Evolutionary conservation across 2,329 filamentous ascomycete species (phyloP).

Genomic region (Rhynchosporium secalis): DNA sequence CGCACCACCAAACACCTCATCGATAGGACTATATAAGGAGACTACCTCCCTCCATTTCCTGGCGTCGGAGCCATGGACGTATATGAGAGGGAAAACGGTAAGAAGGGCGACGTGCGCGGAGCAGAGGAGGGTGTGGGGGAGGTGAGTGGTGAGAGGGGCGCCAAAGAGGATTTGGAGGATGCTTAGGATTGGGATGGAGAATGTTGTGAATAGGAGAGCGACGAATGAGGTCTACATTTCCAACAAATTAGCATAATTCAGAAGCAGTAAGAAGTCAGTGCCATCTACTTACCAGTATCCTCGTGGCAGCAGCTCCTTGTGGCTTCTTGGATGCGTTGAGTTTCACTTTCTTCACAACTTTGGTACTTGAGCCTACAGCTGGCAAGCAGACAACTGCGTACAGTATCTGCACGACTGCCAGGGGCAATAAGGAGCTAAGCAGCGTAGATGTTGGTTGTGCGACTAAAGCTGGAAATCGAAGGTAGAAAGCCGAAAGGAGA

Average conservation of each 20-base stretch:
- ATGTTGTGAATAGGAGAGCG: conserved; percentile 56
- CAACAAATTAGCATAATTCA: conserved; percentile 4
- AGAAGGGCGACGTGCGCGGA: conserved; percentile 81
- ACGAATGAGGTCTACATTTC: conserved; percentile 65
- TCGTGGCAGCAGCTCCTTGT: conserved; percentile 20
- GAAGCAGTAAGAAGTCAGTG: not conserved
- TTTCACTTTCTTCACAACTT: conserved; percentile 50
- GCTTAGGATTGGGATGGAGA: conserved; percentile 55
- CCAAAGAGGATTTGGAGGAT: conserved; percentile 77
- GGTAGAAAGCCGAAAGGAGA: conserved; percentile 62
- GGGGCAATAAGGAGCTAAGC: conserved; percentile 57
- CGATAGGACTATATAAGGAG: conserved; percentile 68
- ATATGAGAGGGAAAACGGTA: conserved; percentile 76
- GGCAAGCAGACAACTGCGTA: conserved; percentile 67
- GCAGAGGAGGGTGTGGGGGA: conserved; percentile 74
- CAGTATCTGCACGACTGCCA: conserved; percentile 62
- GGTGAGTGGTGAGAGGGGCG: conserved; percentile 82
- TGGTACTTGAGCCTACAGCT: conserved; percentile 52
- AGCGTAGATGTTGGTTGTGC: conserved; percentile 68
- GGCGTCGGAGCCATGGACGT: conserved; percentile 77
- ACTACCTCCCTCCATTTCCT: conserved; percentile 70
- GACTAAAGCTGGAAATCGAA: conserved; percentile 67
- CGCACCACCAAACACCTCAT: conserved; percentile 80
- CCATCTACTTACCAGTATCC: conserved; percentile 9
- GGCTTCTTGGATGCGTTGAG: conserved; percentile 56